phyloP scores from a whole-genome alignment of 2,329 filamentous ascomycete genomes.

The Lachnellula arida region DNA sequence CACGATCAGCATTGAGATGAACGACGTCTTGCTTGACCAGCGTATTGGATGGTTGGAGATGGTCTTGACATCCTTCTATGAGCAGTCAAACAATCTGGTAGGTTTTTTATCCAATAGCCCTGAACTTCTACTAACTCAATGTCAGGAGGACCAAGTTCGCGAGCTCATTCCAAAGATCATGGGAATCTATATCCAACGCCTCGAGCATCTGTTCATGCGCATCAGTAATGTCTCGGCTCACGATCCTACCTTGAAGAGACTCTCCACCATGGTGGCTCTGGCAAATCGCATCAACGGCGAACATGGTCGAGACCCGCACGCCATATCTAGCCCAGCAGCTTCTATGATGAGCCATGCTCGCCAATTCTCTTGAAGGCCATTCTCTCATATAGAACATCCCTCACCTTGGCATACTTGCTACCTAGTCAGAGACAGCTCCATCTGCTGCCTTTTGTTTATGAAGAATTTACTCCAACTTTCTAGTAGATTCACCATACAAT shows the following conservation, averaged over 20 bases:
- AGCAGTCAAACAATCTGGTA: conserved; percentile 30
- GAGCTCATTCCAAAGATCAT: conserved; percentile 55
- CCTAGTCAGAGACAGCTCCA: conserved; percentile 6
- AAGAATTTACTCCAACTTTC: conserved; percentile 19
- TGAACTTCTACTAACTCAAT: conserved; percentile 24
- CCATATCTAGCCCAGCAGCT: conserved; percentile 2
- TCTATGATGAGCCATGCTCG: conserved; percentile 8
- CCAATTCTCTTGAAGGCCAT: conserved; percentile 8
- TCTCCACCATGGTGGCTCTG: conserved; percentile 39
- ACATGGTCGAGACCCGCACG: conserved; percentile 11
- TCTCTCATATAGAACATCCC: not conserved
- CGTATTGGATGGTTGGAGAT: conserved; percentile 58
- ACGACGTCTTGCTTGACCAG: conserved; percentile 47
- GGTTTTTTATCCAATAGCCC: conserved; percentile 10
- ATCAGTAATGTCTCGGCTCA: conserved; percentile 44
- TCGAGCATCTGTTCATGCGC: conserved; percentile 49
- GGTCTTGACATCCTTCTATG: conserved; percentile 48
- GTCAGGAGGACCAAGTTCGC: conserved; percentile 49
- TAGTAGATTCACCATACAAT: conserved; percentile 18
- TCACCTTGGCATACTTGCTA: conserved; percentile 1
- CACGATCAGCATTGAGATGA: conserved; percentile 56
- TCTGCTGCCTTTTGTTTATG: conserved; percentile 17
- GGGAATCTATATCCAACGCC: conserved; percentile 46
- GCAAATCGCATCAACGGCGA: conserved; percentile 30
- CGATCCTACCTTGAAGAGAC: conserved; percentile 45